Evolutionary conservation across 257 asterid species (phyloP).

Genomic region (Ilex asprella): DNA sequence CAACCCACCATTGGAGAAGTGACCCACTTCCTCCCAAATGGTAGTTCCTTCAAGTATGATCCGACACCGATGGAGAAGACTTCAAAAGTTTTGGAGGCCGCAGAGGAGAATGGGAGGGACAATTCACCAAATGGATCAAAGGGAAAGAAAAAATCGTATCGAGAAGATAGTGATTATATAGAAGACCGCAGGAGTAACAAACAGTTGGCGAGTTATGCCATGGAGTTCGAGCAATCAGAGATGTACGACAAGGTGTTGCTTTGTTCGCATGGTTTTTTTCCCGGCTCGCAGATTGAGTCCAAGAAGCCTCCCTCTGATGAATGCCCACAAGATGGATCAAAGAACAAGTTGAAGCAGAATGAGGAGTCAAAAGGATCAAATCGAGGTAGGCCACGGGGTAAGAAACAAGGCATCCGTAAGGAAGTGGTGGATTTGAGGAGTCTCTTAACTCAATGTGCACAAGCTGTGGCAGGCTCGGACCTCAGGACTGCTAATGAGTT

Average conservation of each 20-base stretch:
- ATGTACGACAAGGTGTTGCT: constrained; percentile 33
- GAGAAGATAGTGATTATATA: constrained; percentile 12
- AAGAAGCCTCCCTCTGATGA: constrained; percentile 8
- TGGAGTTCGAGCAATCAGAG: constrained; percentile 24
- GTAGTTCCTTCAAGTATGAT: not conserved
- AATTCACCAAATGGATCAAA: constrained; percentile 12
- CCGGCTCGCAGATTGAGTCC: constrained; percentile 8
- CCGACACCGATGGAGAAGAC: not conserved
- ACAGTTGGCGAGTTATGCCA: constrained; percentile 25
- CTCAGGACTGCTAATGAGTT: constrained; percentile 27
- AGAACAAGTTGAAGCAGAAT: constrained; percentile 7
- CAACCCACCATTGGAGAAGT: not conserved
- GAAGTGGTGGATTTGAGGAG: constrained; percentile 36
- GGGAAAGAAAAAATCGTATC: constrained; percentile 15
- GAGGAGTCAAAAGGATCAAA: constrained; percentile 19
- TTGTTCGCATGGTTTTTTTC: constrained; percentile 9
- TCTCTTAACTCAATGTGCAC: constrained; percentile 35
- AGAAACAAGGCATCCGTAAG: constrained; percentile 16
- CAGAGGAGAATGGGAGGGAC: constrained; percentile 5
- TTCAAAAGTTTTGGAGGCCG: not conserved
- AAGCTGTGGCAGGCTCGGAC: constrained; percentile 28
- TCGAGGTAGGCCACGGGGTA: constrained; percentile 19
- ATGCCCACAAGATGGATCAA: constrained; percentile 13
- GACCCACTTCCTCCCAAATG: not conserved
- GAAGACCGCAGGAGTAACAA: constrained; percentile 26